A percentile compares a stretch with the other conserved stretches of the same genome.
Conservation (phyloP, 2,329 filamentous ascomycete species). For the Ceratocystis colombiana region DNA sequence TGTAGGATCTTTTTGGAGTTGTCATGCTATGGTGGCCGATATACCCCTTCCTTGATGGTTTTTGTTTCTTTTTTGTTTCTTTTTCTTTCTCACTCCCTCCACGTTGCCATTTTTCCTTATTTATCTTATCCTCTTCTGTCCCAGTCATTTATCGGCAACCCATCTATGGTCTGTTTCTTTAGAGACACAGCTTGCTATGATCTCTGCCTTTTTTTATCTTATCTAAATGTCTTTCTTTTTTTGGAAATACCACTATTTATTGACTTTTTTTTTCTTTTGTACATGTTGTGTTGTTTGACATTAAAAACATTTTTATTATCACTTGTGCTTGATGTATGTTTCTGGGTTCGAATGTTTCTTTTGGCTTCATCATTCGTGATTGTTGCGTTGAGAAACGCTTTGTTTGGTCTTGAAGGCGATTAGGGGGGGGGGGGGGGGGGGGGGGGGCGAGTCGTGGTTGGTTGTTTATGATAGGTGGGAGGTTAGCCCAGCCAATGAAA, state of each 20-base stretch:
- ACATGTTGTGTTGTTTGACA: not conserved
- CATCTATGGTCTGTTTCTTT: not conserved
- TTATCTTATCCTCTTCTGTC: conserved; percentile 22
- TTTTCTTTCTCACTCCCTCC: conserved; percentile 27
- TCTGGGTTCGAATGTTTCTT: too few species aligned
- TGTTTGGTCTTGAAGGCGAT: too few species aligned
- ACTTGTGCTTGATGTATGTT: too few species aligned
- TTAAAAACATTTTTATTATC: too few species aligned
- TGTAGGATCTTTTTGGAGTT: conserved; percentile 8
- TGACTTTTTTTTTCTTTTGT: not conserved
- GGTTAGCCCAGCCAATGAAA: too few species aligned
- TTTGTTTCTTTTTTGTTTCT: conserved; percentile 22
- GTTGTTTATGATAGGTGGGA: too few species aligned
- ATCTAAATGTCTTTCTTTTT: not conserved
- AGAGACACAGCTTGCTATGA: not conserved
- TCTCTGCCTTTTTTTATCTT: not conserved
- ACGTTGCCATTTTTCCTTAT: conserved; percentile 5
- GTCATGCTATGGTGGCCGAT: conserved; percentile 12
- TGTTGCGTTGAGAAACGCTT: too few species aligned
- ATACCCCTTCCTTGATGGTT: conserved; percentile 4
- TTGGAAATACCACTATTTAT: not conserved
- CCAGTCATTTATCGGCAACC: conserved; percentile 14
- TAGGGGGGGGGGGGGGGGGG: too few species aligned
- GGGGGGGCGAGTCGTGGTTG: too few species aligned
- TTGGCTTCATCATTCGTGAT: too few species aligned